These are phyloP conservation scores for Musa beccarii DNA, from an alignment of 176 grass and related monocot species.

Conservation along the genomic window DNA sequence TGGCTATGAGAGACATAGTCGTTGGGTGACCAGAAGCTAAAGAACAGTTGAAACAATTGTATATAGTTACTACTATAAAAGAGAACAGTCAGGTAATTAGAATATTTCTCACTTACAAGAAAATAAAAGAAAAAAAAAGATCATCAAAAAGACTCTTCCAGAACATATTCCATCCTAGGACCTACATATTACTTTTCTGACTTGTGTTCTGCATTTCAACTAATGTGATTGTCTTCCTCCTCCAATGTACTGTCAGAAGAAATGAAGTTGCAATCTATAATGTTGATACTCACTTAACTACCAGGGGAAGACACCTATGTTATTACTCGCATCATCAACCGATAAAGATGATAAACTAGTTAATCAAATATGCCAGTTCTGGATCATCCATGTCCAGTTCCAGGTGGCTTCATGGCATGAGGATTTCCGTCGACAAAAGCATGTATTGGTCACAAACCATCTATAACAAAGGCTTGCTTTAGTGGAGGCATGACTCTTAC, in stretches of 20 bases:
- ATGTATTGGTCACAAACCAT: slow-evolving; percentile 18
- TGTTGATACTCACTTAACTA: background rate
- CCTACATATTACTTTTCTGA: background rate
- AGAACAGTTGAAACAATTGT: background rate
- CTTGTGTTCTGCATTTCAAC: background rate
- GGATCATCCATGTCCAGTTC: slow-evolving; percentile 29
- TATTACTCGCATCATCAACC: background rate
- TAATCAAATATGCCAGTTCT: slow-evolving; percentile 20
- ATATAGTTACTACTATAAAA: background rate
- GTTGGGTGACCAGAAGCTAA: background rate
- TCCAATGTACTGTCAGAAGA: background rate
- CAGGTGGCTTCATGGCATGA: slow-evolving; percentile 24
- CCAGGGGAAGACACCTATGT: background rate
- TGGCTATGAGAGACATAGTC: background rate
- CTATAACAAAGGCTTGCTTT: slow-evolving; percentile 11
- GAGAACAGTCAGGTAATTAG: background rate
- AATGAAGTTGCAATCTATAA: background rate
- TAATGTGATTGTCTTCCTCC: background rate
- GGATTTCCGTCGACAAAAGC: slow-evolving; percentile 11
- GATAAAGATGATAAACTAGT: background rate
- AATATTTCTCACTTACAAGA: background rate
- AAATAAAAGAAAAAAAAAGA: background rate
- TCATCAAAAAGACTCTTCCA: no score
- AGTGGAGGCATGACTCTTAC: slow-evolving; percentile 22
- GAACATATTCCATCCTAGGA: no score